Percentiles rank a stretch among this genome's conserved stretches.
Conservation (phyloP, 495 filamentous ascomycete species). For the Penicillium mononematosum region DNA sequence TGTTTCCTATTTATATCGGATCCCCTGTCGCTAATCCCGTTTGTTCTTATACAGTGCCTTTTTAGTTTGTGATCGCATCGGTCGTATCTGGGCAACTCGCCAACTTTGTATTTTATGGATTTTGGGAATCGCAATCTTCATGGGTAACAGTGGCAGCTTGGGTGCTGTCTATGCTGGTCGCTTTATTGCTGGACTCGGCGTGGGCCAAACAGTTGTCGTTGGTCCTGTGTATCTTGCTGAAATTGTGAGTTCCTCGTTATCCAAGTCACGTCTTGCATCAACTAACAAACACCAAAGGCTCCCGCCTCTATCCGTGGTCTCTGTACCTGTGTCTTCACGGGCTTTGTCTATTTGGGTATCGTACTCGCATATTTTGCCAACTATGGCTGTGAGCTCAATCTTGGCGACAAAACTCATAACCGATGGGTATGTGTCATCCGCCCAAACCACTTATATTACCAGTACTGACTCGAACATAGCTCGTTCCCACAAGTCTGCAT, state of each 20-base stretch:
- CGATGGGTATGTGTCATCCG: constrained; percentile 49
- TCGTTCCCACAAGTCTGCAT: constrained; percentile 66
- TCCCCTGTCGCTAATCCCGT: constrained; percentile 1
- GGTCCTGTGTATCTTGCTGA: constrained; percentile 54
- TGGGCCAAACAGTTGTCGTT: constrained; percentile 67
- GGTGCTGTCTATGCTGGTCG: constrained; percentile 65
- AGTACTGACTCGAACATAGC: constrained; percentile 40
- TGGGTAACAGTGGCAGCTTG: constrained; percentile 58
- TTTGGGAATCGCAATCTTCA: constrained; percentile 65
- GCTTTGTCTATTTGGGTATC: constrained; percentile 51
- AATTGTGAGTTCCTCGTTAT: constrained; percentile 35
- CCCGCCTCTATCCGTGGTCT: constrained; percentile 63
- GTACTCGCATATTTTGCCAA: constrained; percentile 53
- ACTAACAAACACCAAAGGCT: constrained; percentile 25
- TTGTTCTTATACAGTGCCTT: constrained; percentile 49
- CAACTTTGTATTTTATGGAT: constrained; percentile 66
- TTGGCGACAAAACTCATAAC: constrained; percentile 54
- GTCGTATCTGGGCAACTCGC: constrained; percentile 67
- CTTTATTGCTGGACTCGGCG: constrained; percentile 66
- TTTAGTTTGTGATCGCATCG: constrained; percentile 64
- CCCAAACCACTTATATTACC: not conserved
- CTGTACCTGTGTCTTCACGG: constrained; percentile 67
- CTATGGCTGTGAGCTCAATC: constrained; percentile 55
- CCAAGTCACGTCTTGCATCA: constrained; percentile 2
- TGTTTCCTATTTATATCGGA: not conserved